These are phyloP conservation scores for Phytophthora multivora DNA, from an alignment of 352 stramenopile genomes.

Conservation along the genomic window DNA sequence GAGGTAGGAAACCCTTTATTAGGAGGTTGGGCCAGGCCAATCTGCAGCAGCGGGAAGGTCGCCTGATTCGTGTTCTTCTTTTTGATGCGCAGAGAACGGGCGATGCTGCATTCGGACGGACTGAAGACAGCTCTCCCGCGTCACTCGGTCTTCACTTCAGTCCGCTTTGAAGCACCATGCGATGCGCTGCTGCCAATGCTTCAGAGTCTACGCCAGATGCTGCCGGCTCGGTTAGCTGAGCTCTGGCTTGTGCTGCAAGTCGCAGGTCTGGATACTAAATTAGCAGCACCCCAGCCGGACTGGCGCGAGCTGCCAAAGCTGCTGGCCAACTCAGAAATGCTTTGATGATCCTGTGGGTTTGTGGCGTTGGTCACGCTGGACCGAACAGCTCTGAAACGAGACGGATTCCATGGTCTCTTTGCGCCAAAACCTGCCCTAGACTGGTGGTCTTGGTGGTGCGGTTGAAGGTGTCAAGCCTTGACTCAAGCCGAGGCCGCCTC, in stretches of 20 bases:
- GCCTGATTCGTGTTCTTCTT: conserved; percentile 30
- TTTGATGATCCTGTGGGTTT: conserved; percentile 17
- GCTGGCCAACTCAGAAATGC: conserved; percentile 16
- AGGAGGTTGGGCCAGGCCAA: not conserved
- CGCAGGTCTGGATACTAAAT: too few species aligned
- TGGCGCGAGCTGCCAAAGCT: not conserved
- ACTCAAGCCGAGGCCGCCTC: not conserved
- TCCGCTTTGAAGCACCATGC: conserved; percentile 4
- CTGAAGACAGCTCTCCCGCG: conserved; percentile 19
- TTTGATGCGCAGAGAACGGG: conserved; percentile 2
- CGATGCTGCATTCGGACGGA: not conserved
- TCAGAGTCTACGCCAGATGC: not conserved
- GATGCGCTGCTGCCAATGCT: not conserved
- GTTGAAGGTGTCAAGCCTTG: conserved; percentile 1
- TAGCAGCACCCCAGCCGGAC: too few species aligned
- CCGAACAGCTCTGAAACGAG: conserved; percentile 21
- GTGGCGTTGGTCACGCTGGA: not conserved
- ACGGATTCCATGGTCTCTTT: conserved; percentile 1
- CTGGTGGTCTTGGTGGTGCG: not conserved
- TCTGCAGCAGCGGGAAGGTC: not conserved
- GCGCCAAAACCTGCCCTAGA: too few species aligned
- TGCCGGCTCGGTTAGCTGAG: too few species aligned
- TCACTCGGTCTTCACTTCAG: conserved; percentile 14
- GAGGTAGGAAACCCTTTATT: not conserved
- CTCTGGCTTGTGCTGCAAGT: not conserved